Base-by-base conservation (phyloP, 176 grass and related monocot species). In the Echinochloa phyllopogon region DNA sequence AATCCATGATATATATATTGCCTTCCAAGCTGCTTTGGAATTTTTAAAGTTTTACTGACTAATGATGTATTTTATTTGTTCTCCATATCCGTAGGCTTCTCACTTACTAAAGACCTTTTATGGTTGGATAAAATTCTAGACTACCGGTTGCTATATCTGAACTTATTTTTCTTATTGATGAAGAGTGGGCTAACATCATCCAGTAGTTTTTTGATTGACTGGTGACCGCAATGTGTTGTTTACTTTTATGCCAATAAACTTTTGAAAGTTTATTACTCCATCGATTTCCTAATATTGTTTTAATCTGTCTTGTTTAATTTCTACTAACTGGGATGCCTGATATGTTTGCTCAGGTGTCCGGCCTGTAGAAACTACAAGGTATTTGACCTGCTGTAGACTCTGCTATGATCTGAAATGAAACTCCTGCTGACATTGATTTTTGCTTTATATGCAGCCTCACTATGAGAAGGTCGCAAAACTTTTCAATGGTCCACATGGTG, bases 281-380 rank as follows among this genome's bases (percentile, higher is more conserved):
- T 78, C 69, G 65, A 11, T 72, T 44, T 86, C 48, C 3, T 80
- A 48, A 83, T 33, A 9, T 18, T 43, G 56, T 25, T 77, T 72
- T 7, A 41, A 55, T 76, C 56, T 9, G 0, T 23, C 58, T 65
- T 66, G 25, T 79, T 87, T 43, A 59, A 65, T 82, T 64, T 43
- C 12, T 83, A 69, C 67, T 85, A 55, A 84, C 55, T 56, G 29
- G 74, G 82, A 59, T 89, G 40, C 12, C 16, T 75, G 11, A 42
- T 27, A 80, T 93, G 65, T 74, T 65, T 91, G 15, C 20, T 24
- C 82, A 99, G 96, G 96, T 99, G 96, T 74, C 96, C 96, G 71
- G 96, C 96, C 64, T 99, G 96, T 82, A 95, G 96, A 91, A 99
- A 99, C 86, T 99, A 94, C 81, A 99, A 99, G 93, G 96, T 98